Evolutionary conservation across 495 filamentous ascomycete species (phyloP).

Genomic region (Talaromyces nanjingensis): DNA sequence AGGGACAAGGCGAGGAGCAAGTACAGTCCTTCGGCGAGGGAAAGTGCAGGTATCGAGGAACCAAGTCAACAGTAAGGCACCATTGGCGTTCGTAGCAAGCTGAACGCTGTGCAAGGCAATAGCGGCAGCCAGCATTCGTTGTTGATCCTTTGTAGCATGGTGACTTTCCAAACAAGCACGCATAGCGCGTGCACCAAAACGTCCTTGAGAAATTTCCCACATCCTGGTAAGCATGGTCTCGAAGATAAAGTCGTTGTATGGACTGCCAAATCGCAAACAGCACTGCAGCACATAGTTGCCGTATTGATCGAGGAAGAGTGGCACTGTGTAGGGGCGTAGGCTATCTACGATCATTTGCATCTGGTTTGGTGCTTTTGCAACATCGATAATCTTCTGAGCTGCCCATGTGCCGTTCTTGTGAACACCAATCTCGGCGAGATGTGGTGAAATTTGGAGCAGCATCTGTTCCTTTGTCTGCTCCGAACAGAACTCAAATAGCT

Average conservation of each 20-base stretch:
- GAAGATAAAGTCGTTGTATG: slow-evolving; percentile 94
- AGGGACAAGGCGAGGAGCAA: slow-evolving; percentile 87
- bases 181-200: slow-evolving; percentile 94
- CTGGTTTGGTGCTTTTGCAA: slow-evolving; percentile 76
- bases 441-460: slow-evolving; percentile 79
- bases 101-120: slow-evolving; percentile 96
- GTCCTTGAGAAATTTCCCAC: slow-evolving; percentile 90
- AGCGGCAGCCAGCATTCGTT: slow-evolving; percentile 86
- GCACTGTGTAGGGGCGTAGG: slow-evolving; percentile 76
- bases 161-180: slow-evolving; percentile 95
- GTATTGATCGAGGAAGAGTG: slow-evolving; percentile 93
- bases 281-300: slow-evolving; percentile 98
- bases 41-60: slow-evolving; percentile 98
- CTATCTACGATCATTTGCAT: slow-evolving; percentile 78
- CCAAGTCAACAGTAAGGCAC: slow-evolving; percentile 91
- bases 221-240: slow-evolving; percentile 93
- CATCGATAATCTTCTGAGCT: slow-evolving; percentile 98
- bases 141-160: slow-evolving; percentile 89
- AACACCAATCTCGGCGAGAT: slow-evolving; percentile 91
- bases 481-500: slow-evolving; percentile 93
- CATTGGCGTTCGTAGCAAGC: slow-evolving; percentile 93
- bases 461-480: slow-evolving; percentile 86
- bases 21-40: slow-evolving; percentile 81
- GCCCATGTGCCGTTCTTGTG: slow-evolving; percentile 99
- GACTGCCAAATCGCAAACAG: slow-evolving; percentile 80